Conservation (phyloP, 1,284 basidiomycete genomes). For the Calocybe gambosa region DNA sequence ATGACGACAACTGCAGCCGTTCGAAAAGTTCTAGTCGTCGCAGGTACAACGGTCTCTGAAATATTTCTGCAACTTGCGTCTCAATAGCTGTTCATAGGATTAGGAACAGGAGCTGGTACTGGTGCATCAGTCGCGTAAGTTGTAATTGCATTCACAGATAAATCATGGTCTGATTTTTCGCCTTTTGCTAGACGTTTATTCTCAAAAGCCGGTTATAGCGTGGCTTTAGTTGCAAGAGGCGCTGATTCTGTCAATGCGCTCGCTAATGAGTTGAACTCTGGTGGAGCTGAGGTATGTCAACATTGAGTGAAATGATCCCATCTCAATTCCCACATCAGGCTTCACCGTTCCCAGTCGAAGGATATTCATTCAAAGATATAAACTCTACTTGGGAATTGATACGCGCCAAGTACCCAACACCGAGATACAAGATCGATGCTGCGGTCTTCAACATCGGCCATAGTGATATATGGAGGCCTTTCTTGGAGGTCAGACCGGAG, state of each 20-base stretch:
- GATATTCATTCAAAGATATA: slow-evolving; percentile 51
- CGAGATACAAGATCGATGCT: slow-evolving; percentile 47
- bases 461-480: slow-evolving; percentile 53
- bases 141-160: background rate
- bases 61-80: background rate
- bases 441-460: slow-evolving; percentile 63
- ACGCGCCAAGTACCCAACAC: slow-evolving; percentile 42
- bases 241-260: slow-evolving; percentile 45
- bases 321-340: slow-evolving; percentile 36
- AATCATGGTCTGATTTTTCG: background rate
- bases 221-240: slow-evolving; percentile 64
- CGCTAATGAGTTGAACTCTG: slow-evolving; percentile 47
- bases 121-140: slow-evolving; percentile 15
- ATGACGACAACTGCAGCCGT: slow-evolving; percentile 15
- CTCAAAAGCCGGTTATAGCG: slow-evolving; percentile 57
- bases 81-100: slow-evolving; percentile 1
- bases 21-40: slow-evolving; percentile 22
- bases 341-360: slow-evolving; percentile 49
- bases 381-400: slow-evolving; percentile 49
- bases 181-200: slow-evolving; percentile 46
- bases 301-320: background rate
- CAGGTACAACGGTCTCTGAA: slow-evolving; percentile 13
- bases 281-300: slow-evolving; percentile 53
- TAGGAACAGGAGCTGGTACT: slow-evolving; percentile 13
- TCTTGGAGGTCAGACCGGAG: slow-evolving; percentile 59